Evolutionary conservation across 2,329 filamentous ascomycete species (phyloP).

Genomic region (Ophiosphaerella korrae): DNA sequence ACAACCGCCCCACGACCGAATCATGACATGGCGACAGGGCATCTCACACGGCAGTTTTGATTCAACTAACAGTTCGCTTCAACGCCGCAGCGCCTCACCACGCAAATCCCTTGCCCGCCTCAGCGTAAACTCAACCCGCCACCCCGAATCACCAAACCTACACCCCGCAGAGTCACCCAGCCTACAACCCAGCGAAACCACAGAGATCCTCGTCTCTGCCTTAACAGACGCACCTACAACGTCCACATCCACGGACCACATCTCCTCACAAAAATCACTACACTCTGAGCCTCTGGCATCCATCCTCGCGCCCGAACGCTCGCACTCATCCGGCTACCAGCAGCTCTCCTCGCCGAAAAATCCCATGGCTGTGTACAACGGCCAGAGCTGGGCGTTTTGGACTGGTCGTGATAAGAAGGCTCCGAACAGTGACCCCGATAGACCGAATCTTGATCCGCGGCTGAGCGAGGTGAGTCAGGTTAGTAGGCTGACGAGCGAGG

Average conservation of each 20-base stretch:
- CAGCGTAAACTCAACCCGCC: constrained; percentile 20
- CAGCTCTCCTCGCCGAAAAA: constrained; percentile 26
- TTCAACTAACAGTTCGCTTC: constrained; percentile 29
- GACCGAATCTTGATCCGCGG: constrained; percentile 41
- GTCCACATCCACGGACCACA: constrained; percentile 22
- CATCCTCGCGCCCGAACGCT: constrained; percentile 6
- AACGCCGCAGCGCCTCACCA: constrained; percentile 54
- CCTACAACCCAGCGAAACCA: constrained; percentile 14
- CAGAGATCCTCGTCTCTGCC: constrained; percentile 18
- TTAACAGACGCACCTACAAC: constrained; percentile 27
- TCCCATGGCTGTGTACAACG: constrained; percentile 57
- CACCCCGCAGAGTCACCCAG: constrained; percentile 15
- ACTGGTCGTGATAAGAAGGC: constrained; percentile 40
- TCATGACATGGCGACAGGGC: constrained; percentile 84
- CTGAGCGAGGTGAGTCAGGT: constrained; percentile 59
- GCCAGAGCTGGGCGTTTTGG: constrained; percentile 61
- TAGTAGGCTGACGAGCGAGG: constrained; percentile 58
- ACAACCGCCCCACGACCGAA: constrained; percentile 70
- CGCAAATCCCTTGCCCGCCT: constrained; percentile 48
- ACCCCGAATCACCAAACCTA: constrained; percentile 25
- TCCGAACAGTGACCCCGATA: constrained; percentile 19
- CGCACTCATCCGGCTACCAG: constrained; percentile 5
- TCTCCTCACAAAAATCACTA: constrained; percentile 13
- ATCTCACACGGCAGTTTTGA: constrained; percentile 61
- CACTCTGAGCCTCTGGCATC: constrained; percentile 9